Evolutionary conservation across 257 asterid genomes (phyloP).

Genomic region (Solanum pennellii): DNA sequence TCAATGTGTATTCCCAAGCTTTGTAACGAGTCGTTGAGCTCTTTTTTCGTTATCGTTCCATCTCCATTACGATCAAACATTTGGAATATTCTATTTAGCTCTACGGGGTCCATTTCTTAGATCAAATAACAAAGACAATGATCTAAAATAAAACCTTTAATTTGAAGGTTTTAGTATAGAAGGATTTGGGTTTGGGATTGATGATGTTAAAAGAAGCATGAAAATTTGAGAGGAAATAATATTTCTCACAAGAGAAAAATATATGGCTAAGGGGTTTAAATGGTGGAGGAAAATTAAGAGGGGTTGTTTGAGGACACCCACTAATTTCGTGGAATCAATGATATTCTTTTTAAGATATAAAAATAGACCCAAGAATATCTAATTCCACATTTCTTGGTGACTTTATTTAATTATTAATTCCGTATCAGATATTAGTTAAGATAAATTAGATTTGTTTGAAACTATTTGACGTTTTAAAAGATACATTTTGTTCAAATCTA

Average conservation of each 20-base stretch:
- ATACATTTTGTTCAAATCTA: neutral
- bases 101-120: constrained; percentile 19
- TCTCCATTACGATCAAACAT: constrained; percentile 37
- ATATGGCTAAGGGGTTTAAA: neutral
- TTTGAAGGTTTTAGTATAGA: neutral
- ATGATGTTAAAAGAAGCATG: neutral
- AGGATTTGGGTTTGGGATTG: neutral
- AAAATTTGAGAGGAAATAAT: neutral
- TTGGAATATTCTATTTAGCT: constrained; percentile 27
- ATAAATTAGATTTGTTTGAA: neutral
- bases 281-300: neutral
- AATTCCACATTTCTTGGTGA: neutral
- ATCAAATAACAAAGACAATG: neutral
- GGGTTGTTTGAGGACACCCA: constrained; percentile 6
- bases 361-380: neutral
- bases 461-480: neutral
- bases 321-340: neutral
- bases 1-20: constrained; percentile 27
- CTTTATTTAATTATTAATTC: neutral
- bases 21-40: constrained; percentile 19
- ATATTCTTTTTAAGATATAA: neutral
- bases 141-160: neutral
- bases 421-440: neutral
- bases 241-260: neutral
- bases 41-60: constrained; percentile 26